phyloP scores from a whole-genome alignment of 768 basidiomycete genomes.

The Boletus rubropictus region DNA sequence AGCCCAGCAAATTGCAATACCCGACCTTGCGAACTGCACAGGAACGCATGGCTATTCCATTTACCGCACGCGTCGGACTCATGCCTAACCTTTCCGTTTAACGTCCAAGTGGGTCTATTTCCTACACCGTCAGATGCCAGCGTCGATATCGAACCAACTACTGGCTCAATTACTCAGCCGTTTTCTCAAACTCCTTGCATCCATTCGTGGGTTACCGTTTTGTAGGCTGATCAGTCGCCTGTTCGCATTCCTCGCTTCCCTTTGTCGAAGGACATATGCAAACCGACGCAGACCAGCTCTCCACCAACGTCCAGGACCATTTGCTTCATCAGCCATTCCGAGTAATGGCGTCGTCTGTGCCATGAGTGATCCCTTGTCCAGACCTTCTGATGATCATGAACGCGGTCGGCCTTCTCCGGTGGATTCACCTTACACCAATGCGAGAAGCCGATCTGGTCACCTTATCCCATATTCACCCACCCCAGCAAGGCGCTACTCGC shows the following conservation, averaged over 20 bases:
- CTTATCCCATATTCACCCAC: constrained; percentile 13
- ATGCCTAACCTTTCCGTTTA: not conserved
- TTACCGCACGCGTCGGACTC: no score
- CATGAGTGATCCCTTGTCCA: constrained; percentile 14
- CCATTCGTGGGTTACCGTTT: not conserved
- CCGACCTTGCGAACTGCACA: not conserved
- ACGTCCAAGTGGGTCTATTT: no score
- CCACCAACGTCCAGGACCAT: not conserved
- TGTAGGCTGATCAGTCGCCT: not conserved
- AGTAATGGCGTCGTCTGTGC: constrained; percentile 3
- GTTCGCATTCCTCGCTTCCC: not conserved
- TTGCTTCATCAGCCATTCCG: not conserved
- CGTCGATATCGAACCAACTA: not conserved
- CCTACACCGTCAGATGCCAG: not conserved
- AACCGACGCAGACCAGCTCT: not conserved
- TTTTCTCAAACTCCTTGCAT: constrained; percentile 2
- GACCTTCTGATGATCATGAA: not conserved
- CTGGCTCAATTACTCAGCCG: constrained; percentile 1
- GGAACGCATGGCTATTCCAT: not conserved
- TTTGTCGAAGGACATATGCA: constrained; percentile 1
- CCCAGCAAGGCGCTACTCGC: constrained; percentile 11
- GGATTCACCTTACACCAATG: constrained; percentile 10
- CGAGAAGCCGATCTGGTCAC: constrained; percentile 18
- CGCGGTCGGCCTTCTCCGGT: constrained; percentile 5
- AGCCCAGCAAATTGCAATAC: not conserved